Evolutionary conservation across 768 basidiomycete species (phyloP).

Genomic region (Daedaleopsis nitida): DNA sequence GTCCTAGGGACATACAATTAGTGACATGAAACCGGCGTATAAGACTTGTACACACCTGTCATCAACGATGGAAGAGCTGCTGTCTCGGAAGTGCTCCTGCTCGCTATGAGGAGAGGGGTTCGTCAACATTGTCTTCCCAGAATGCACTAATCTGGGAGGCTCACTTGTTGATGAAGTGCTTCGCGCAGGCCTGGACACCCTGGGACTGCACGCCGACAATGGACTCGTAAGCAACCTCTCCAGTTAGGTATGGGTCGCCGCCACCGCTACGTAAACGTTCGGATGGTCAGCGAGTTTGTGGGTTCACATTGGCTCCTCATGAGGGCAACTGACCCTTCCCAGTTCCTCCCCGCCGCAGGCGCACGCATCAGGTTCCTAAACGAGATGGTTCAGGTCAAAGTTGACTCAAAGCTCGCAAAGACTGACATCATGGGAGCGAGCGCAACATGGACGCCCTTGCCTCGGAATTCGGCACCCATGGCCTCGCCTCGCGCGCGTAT

Average conservation of each 20-base stretch:
- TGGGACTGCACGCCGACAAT: slow-evolving; percentile 80
- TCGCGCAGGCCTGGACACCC: slow-evolving; percentile 85
- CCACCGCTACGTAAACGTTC: slow-evolving; percentile 8
- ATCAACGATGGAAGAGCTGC: slow-evolving; percentile 65
- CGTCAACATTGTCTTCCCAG: no score
- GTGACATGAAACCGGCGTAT: background rate
- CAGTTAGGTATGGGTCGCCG: slow-evolving; percentile 81
- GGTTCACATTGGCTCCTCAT: background rate
- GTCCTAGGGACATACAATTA: background rate
- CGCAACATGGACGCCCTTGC: slow-evolving; percentile 84
- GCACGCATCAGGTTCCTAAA: slow-evolving; percentile 25
- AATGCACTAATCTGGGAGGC: background rate
- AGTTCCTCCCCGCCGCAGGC: slow-evolving; percentile 76
- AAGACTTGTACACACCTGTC: slow-evolving; percentile 40
- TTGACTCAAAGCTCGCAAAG: slow-evolving; percentile 23
- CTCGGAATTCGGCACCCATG: slow-evolving; percentile 83
- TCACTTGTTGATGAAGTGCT: slow-evolving; percentile 60
- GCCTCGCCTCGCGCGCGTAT: slow-evolving; percentile 75
- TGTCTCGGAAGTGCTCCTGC: slow-evolving; percentile 62
- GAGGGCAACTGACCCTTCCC: slow-evolving; percentile 62
- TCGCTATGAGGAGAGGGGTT: slow-evolving; percentile 33
- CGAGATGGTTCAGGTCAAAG: slow-evolving; percentile 4
- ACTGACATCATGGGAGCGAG: slow-evolving; percentile 81
- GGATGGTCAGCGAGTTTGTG: background rate
- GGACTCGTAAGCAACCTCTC: slow-evolving; percentile 76